Conservation (phyloP, 257 asterid genomes). For the Thymus mandschuricus region DNA sequence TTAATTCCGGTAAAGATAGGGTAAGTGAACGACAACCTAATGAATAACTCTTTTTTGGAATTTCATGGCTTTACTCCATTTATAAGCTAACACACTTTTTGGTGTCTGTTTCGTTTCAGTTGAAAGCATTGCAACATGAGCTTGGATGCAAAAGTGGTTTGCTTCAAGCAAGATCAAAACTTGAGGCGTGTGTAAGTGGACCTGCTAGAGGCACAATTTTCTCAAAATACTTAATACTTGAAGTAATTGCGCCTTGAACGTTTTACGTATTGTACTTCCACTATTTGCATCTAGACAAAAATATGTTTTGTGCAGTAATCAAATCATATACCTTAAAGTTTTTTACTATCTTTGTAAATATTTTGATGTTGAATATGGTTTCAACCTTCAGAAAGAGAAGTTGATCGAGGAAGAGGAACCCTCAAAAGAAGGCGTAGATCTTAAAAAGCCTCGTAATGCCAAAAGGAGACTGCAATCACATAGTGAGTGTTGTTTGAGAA, state of each 20-base stretch:
- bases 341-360: neutral
- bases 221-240: constrained; percentile 22
- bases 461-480: constrained; percentile 42
- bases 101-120: constrained; percentile 40
- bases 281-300: neutral
- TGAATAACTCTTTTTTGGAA: neutral
- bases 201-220: constrained; percentile 15
- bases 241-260: constrained; percentile 46
- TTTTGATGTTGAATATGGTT: constrained; percentile 13
- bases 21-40: constrained; percentile 40
- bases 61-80: neutral
- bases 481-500: constrained; percentile 46
- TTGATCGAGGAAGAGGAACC: constrained; percentile 33
- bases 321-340: constrained; percentile 2
- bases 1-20: constrained; percentile 71
- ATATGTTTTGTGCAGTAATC: neutral
- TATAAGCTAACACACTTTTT: constrained; percentile 1
- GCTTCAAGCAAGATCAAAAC: constrained; percentile 51
- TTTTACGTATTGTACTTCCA: neutral
- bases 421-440: constrained; percentile 33
- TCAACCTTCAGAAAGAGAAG: constrained; percentile 25
- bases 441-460: constrained; percentile 34
- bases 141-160: constrained; percentile 68
- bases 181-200: constrained; percentile 46
- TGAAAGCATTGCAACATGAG: constrained; percentile 68